Evolutionary conservation across 805 yeast species (phyloP).

Genomic region (Pichia membranifaciens): DNA sequence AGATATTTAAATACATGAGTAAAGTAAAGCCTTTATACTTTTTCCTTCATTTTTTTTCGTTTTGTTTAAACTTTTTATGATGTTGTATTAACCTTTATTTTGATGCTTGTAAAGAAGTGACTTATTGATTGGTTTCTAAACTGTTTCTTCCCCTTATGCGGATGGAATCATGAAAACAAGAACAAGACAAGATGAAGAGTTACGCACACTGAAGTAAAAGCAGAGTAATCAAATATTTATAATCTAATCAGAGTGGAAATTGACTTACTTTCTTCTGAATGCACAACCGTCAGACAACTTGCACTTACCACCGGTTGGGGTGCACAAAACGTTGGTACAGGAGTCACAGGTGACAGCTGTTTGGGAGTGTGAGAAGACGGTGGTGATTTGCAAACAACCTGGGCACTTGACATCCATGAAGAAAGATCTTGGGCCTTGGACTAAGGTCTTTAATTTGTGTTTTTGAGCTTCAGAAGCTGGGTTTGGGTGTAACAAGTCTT

Average conservation of each 20-base stretch:
- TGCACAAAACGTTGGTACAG: conserved; percentile 96
- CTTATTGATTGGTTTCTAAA: background rate
- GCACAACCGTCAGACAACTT: conserved; percentile 99
- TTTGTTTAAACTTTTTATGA: background rate
- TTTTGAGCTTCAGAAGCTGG: conserved; percentile 94
- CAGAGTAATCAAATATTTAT: background rate
- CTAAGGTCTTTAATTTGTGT: conserved; percentile 97
- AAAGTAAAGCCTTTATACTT: background rate
- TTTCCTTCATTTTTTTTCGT: background rate
- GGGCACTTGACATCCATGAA: conserved; percentile 99
- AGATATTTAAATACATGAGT: background rate
- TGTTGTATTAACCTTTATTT: background rate
- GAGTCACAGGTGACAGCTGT: conserved; percentile 99
- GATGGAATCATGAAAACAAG: background rate
- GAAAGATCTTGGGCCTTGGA: conserved; percentile 96
- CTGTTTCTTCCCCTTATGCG: too few relatives aligned
- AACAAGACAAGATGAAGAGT: background rate
- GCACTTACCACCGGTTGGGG: conserved; percentile 99
- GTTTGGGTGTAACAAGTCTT: conserved; percentile 97
- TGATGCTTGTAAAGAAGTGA: background rate
- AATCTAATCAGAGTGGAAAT: background rate
- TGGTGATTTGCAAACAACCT: conserved; percentile 98
- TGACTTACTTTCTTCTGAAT: conserved; percentile 94
- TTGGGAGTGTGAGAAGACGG: conserved; percentile 99
- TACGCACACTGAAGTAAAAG: background rate